Percentiles rank a stretch among this genome's conserved stretches.
Conservation (phyloP, 495 filamentous ascomycete genomes). For the Penicillium antarcticum region DNA sequence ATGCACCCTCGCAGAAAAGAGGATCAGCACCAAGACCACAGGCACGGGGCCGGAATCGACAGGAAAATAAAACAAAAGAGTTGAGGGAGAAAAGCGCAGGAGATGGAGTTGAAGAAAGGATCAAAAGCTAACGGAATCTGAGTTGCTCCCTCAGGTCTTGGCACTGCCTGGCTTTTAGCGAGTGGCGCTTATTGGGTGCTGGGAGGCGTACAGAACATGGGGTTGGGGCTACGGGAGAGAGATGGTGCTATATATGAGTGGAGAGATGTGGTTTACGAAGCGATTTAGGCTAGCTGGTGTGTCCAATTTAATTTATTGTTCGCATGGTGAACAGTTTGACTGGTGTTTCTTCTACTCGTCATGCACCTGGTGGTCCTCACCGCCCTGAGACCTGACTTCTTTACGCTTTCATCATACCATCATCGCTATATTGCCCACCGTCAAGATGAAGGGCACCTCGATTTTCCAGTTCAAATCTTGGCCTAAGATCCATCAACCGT, state of each 20-base stretch:
- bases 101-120: conserved; percentile 26
- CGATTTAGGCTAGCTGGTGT: too few species aligned
- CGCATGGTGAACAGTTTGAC: not conserved
- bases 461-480: conserved; percentile 43
- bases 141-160: conserved; percentile 32
- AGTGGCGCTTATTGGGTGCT: conserved; percentile 30
- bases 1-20: conserved; percentile 39
- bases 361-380: conserved; percentile 2
- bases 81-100: conserved; percentile 27
- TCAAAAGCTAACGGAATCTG: conserved; percentile 28
- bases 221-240: too few species aligned
- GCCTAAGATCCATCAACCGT: conserved; percentile 67
- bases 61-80: conserved; percentile 24
- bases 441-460: conserved; percentile 42
- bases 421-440: conserved; percentile 11
- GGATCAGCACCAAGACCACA: conserved; percentile 38
- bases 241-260: too few species aligned
- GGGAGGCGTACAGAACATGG: not conserved
- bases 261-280: too few species aligned
- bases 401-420: not conserved
- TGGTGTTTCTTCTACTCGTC: conserved; percentile 7
- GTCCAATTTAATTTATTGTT: too few species aligned
- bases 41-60: conserved; percentile 37
- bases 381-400: conserved; percentile 2
- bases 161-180: conserved; percentile 33